A percentile compares a stretch with the other conserved stretches of the same genome.
Evolutionary conservation across 2,329 filamentous ascomycete genomes (phyloP).

Genomic region (Cytospora piceae): DNA sequence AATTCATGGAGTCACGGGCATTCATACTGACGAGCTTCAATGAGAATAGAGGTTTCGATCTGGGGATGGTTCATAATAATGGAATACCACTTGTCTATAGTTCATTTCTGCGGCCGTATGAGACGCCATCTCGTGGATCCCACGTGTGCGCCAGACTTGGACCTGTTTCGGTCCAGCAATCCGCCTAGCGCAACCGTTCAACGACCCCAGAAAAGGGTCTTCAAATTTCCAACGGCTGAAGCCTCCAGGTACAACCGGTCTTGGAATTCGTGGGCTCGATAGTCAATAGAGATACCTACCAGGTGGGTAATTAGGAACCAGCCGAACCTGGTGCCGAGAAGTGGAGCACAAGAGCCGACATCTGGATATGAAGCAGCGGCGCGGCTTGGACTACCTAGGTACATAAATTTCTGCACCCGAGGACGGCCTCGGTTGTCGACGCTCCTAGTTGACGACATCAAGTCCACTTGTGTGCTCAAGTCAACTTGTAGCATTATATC

Average conservation of each 20-base stretch:
- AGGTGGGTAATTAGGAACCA: no score
- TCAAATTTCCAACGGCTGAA: no score
- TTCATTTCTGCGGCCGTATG: neutral
- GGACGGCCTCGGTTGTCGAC: no score
- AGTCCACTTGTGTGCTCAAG: neutral
- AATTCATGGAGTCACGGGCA: constrained; percentile 25
- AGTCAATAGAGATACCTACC: no score
- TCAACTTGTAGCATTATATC: neutral
- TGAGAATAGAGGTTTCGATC: constrained; percentile 14
- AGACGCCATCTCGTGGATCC: neutral
- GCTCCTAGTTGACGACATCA: neutral
- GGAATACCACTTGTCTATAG: constrained; percentile 17
- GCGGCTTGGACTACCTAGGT: no score
- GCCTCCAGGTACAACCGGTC: no score
- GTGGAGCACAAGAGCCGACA: neutral
- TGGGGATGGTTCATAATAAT: constrained; percentile 5
- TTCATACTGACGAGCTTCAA: constrained; percentile 16
- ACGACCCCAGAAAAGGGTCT: neutral
- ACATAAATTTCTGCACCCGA: no score
- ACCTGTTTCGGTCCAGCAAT: neutral
- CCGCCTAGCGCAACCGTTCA: neutral
- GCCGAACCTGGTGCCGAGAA: neutral
- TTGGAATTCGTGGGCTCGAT: no score
- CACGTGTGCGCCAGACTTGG: neutral
- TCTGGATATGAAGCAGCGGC: neutral